Percentiles rank a stretch among this genome's conserved stretches.
Conservation (phyloP, 2,329 filamentous ascomycete genomes). For the Claviceps purpurea region DNA sequence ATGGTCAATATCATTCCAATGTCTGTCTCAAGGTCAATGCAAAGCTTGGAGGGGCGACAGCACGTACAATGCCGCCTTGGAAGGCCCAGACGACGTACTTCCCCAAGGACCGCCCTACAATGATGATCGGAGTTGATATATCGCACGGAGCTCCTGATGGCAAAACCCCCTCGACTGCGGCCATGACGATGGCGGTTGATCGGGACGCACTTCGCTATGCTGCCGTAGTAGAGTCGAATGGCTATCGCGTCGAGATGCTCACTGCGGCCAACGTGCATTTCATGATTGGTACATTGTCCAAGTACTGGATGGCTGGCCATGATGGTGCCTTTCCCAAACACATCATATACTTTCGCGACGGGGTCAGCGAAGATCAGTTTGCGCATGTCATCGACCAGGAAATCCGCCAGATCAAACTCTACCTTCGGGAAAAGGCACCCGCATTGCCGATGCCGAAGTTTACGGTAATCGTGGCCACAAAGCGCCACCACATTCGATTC, state of each 20-base stretch:
- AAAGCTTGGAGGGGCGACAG: slow-evolving; percentile 79
- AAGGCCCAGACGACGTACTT: slow-evolving; percentile 20
- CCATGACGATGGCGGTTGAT: slow-evolving; percentile 74
- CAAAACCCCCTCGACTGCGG: slow-evolving; percentile 61
- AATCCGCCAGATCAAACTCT: slow-evolving; percentile 53
- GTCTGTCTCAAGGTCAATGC: slow-evolving; percentile 95
- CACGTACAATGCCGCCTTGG: slow-evolving; percentile 24
- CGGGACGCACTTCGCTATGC: slow-evolving; percentile 59
- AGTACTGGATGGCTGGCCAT: slow-evolving; percentile 50
- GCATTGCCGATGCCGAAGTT: slow-evolving; percentile 44
- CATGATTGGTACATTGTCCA: slow-evolving; percentile 52
- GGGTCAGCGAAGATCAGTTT: slow-evolving; percentile 81
- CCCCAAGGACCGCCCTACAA: slow-evolving; percentile 40
- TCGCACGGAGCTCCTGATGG: slow-evolving; percentile 67
- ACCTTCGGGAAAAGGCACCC: slow-evolving; percentile 30
- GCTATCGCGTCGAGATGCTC: slow-evolving; percentile 69
- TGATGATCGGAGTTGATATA: slow-evolving; percentile 85
- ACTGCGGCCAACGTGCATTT: slow-evolving; percentile 48
- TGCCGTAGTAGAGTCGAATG: slow-evolving; percentile 71
- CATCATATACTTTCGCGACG: slow-evolving; percentile 86
- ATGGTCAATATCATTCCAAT: slow-evolving; percentile 81
- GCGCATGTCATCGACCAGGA: slow-evolving; percentile 67
- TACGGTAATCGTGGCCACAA: slow-evolving; percentile 78
- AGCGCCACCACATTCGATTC: slow-evolving; percentile 88
- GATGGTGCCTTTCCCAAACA: slow-evolving; percentile 40